phyloP scores from a whole-genome alignment of 2,329 filamentous ascomycete species.

The Cladophialophora exuberans region DNA sequence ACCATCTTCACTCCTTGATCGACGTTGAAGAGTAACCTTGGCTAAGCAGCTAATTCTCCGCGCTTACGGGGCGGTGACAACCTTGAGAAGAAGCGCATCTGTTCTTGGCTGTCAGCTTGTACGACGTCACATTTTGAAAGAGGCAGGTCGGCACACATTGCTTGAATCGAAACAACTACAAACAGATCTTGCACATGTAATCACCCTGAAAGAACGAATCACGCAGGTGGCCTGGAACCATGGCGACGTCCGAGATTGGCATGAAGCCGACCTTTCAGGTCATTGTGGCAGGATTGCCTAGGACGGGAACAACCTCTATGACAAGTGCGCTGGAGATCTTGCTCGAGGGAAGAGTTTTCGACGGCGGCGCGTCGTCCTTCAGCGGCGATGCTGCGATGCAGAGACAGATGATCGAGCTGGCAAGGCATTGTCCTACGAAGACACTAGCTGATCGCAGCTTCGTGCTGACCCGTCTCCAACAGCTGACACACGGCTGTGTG shows the following conservation, averaged over 20 bases:
- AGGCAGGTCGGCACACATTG: too few relatives aligned
- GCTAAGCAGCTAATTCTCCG: too few relatives aligned
- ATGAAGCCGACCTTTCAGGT: background rate
- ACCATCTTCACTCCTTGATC: too few relatives aligned
- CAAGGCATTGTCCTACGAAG: constrained; percentile 6
- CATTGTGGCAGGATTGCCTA: constrained; percentile 7
- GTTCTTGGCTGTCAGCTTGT: too few relatives aligned
- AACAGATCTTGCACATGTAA: too few relatives aligned
- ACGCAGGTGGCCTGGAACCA: too few relatives aligned
- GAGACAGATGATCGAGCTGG: constrained; percentile 8
- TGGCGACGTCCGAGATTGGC: background rate
- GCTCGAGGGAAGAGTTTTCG: constrained; percentile 3
- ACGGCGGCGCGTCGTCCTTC: constrained; percentile 3
- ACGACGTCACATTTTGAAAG: too few relatives aligned
- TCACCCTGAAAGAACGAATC: too few relatives aligned
- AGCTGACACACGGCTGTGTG: constrained; percentile 6
- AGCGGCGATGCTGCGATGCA: background rate
- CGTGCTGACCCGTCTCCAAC: constrained; percentile 3
- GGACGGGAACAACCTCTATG: constrained; percentile 13
- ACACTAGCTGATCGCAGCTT: constrained; percentile 7
- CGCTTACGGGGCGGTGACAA: too few relatives aligned
- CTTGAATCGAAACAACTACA: too few relatives aligned
- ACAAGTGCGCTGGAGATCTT: constrained; percentile 8
- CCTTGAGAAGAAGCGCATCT: too few relatives aligned
- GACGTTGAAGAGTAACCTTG: too few relatives aligned